Evolutionary conservation across 306 rosid species (phyloP).

Genomic region (Ormosia emarginata): DNA sequence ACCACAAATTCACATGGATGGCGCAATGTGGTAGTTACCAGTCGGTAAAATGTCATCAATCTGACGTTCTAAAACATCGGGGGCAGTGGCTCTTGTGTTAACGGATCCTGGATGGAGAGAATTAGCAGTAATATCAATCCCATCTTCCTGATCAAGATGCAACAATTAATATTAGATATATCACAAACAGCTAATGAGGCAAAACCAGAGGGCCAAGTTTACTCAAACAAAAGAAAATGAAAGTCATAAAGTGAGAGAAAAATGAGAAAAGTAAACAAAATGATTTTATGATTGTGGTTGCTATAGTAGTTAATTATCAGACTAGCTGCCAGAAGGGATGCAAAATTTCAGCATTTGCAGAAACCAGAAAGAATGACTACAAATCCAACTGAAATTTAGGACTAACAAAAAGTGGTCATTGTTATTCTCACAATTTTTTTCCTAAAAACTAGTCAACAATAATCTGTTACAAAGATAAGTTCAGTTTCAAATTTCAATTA

Average conservation of each 20-base stretch:
- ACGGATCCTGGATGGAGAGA: constrained; percentile 79
- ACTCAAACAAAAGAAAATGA: not conserved
- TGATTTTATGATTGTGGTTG: not conserved
- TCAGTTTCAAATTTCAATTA: too few species aligned
- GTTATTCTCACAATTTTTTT: too few species aligned
- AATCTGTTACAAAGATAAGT: too few species aligned
- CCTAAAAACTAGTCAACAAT: not conserved
- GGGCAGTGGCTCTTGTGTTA: not conserved
- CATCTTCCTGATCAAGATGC: constrained; percentile 61
- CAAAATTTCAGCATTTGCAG: not conserved
- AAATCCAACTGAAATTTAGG: too few species aligned
- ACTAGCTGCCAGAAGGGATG: not conserved
- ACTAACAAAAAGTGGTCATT: too few species aligned
- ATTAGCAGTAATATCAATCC: constrained; percentile 61
- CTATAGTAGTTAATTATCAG: not conserved
- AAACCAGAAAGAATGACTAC: too few species aligned
- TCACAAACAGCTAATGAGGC: not conserved
- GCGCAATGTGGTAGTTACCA: constrained; percentile 32
- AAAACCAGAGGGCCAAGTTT: not conserved
- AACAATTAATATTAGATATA: constrained; percentile 6
- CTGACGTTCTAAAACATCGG: constrained; percentile 52
- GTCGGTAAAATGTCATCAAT: constrained; percentile 11
- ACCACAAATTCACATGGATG: constrained; percentile 26
- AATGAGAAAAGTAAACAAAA: not conserved
- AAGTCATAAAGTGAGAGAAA: not conserved